Evolutionary conservation across 768 basidiomycete species (phyloP).

Genomic region (Gyrodon lividus): DNA sequence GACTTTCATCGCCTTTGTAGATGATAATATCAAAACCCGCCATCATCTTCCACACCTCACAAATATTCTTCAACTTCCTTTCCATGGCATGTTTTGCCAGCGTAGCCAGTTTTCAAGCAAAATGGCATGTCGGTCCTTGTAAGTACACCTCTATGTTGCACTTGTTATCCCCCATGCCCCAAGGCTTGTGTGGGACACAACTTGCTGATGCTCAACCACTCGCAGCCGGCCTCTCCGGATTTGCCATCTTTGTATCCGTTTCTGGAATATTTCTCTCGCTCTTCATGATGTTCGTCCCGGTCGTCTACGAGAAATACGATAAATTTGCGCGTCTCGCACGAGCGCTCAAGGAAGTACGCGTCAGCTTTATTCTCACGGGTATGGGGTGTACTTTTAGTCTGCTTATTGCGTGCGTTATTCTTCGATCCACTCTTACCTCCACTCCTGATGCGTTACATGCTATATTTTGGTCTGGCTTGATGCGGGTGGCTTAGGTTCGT

Average conservation of each 20-base stretch:
- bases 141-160: constrained; percentile 33
- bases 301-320: constrained; percentile 84
- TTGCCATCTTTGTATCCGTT: constrained; percentile 80
- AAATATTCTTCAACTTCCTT: constrained; percentile 92
- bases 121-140: constrained; percentile 86
- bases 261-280: constrained; percentile 68
- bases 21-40: constrained; percentile 87
- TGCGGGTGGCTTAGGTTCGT: constrained; percentile 51
- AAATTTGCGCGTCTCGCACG: constrained; percentile 74
- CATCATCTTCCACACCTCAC: constrained; percentile 71
- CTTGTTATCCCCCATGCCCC: background rate
- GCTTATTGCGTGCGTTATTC: constrained; percentile 67
- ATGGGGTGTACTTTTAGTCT: constrained; percentile 64
- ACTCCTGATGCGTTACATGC: constrained; percentile 15
- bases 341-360: constrained; percentile 78
- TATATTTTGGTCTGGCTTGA: background rate
- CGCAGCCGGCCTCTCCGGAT: constrained; percentile 81
- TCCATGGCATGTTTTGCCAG: constrained; percentile 90
- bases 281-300: constrained; percentile 75
- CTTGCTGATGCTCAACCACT: constrained; percentile 12
- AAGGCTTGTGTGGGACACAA: background rate
- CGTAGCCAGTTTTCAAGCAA: constrained; percentile 85
- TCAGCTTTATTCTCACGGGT: constrained; percentile 79
- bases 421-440: constrained; percentile 1
- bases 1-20: constrained; percentile 37